Conservation (phyloP, 257 asterid genomes). For the Ilex aquifolium region DNA sequence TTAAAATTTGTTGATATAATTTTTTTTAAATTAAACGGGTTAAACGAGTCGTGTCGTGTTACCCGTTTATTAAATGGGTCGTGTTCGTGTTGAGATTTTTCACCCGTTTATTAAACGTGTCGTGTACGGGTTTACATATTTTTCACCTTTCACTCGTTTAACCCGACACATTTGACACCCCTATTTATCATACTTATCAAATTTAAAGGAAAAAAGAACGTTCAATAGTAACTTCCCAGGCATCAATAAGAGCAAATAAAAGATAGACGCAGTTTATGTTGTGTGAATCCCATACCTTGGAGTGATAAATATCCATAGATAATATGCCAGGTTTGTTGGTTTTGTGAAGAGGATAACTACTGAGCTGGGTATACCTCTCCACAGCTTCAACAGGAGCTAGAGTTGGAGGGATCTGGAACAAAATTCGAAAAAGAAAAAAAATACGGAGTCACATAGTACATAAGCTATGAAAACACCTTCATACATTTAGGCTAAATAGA, state of each 20-base stretch:
- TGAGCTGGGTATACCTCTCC: constrained; percentile 88
- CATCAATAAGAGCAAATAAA: not conserved
- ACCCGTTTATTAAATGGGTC: no score
- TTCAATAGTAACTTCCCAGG: not conserved
- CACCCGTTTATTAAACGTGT: no score
- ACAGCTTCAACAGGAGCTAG: constrained; percentile 70
- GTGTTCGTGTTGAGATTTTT: no score
- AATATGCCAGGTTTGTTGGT: constrained; percentile 95
- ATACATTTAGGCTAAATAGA: not conserved
- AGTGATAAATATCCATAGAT: constrained; percentile 66
- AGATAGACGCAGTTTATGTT: not conserved
- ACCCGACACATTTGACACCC: no score
- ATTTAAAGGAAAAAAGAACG: not conserved
- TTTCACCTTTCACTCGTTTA: no score
- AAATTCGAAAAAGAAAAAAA: not conserved
- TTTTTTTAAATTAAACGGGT: no score
- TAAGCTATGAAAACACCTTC: not conserved
- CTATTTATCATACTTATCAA: no score
- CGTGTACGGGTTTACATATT: no score
- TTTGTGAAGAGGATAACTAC: constrained; percentile 86
- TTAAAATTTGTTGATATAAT: no score
- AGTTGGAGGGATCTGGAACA: constrained; percentile 57
- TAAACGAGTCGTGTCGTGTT: no score
- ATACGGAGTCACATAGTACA: not conserved
- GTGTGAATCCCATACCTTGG: constrained; percentile 50